Conservation (phyloP, 1,284 basidiomycete genomes). For the Cutaneotrichosporon arboriforme region DNA sequence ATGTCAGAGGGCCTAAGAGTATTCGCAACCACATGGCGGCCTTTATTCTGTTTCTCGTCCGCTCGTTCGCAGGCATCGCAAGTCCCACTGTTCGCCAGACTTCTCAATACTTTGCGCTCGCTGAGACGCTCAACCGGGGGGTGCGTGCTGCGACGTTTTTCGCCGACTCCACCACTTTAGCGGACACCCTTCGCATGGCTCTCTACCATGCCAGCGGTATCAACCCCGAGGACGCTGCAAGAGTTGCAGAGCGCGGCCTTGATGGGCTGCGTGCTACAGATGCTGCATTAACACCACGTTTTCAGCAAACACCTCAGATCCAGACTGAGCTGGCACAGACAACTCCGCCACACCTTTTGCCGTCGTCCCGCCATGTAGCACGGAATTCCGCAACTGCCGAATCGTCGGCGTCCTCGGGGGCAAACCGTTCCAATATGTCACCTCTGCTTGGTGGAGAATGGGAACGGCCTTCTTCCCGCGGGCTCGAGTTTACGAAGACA, state of each 20-base stretch:
- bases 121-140: slow-evolving; percentile 8
- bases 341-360: background rate
- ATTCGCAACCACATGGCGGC: slow-evolving; percentile 15
- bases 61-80: background rate
- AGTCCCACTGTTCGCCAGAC: slow-evolving; percentile 2
- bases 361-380: background rate
- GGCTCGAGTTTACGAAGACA: too few relatives aligned
- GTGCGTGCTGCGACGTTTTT: slow-evolving; percentile 1
- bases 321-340: background rate
- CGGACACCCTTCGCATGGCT: slow-evolving; percentile 6
- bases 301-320: background rate
- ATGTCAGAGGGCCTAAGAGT: background rate
- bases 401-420: background rate
- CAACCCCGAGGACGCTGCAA: slow-evolving; percentile 1
- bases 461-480: too few relatives aligned
- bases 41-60: slow-evolving; percentile 6
- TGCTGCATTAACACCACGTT: background rate
- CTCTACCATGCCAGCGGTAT: background rate
- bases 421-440: background rate
- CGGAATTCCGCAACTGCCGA: background rate
- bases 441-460: background rate
- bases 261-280: background rate
- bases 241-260: slow-evolving; percentile 8
- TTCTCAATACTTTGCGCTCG: slow-evolving; percentile 4
- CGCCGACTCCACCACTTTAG: slow-evolving; percentile 6